A percentile compares a stretch with the other conserved stretches of the same genome.
These are phyloP conservation scores for Phialemonium atrogriseum DNA, from an alignment of 2,329 filamentous ascomycete genomes.

Conservation along the genomic window DNA sequence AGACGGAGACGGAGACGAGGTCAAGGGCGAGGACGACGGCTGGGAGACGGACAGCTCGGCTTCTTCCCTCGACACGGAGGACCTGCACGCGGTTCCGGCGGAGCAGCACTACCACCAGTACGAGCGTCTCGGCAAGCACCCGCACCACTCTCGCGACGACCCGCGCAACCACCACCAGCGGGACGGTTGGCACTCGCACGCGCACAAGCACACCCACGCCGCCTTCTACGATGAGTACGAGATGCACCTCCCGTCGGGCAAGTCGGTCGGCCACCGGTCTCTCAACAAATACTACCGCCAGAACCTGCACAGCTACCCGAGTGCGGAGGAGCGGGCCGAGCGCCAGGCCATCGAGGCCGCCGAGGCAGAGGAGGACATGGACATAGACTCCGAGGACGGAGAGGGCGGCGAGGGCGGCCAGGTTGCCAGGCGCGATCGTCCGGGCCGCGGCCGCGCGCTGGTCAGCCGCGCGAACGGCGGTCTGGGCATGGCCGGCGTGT, in stretches of 20 bases:
- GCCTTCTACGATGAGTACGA: slow-evolving; percentile 91
- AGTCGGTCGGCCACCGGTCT: slow-evolving; percentile 82
- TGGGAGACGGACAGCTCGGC: slow-evolving; percentile 93
- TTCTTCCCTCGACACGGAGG: slow-evolving; percentile 82
- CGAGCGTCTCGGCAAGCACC: slow-evolving; percentile 62
- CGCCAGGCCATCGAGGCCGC: slow-evolving; percentile 11
- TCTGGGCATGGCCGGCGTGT: slow-evolving; percentile 9
- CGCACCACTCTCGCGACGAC: slow-evolving; percentile 66
- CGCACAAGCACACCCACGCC: slow-evolving; percentile 64
- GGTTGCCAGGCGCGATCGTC: slow-evolving; percentile 4
- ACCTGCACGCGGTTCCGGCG: slow-evolving; percentile 71
- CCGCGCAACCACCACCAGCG: slow-evolving; percentile 64
- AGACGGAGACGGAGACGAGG: slow-evolving; percentile 41
- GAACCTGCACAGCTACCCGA: slow-evolving; percentile 80
- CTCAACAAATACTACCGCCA: slow-evolving; percentile 85
- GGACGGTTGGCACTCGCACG: slow-evolving; percentile 76
- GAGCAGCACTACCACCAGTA: slow-evolving; percentile 65
- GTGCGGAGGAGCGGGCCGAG: slow-evolving; percentile 58
- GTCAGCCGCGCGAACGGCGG: slow-evolving; percentile 11
- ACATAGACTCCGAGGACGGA: slow-evolving; percentile 6
- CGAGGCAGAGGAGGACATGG: slow-evolving; percentile 12
- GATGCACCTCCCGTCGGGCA: slow-evolving; percentile 83
- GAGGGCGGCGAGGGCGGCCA: slow-evolving; percentile 4
- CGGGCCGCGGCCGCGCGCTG: slow-evolving; percentile 10
- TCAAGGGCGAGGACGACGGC: slow-evolving; percentile 58